These are phyloP conservation scores for Solanum chacoense DNA, from an alignment of 305 asterid genomes.

Conservation along the genomic window DNA sequence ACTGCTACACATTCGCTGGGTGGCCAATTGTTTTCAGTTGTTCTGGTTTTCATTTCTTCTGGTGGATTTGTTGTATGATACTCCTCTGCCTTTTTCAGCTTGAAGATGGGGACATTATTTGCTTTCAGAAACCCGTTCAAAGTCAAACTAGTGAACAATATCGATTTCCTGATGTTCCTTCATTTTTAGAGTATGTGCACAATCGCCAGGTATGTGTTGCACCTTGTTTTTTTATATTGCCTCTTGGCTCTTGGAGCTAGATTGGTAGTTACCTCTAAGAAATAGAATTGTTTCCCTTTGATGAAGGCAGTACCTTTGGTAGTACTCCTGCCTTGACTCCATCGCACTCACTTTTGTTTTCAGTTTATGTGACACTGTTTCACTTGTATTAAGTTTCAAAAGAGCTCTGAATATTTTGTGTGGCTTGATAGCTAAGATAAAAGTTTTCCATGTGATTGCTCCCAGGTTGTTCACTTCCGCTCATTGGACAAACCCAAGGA, in stretches of 20 bases:
- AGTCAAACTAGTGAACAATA: constrained; percentile 22
- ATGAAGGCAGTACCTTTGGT: background rate
- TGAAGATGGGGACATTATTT: constrained; percentile 62
- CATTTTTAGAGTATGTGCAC: constrained; percentile 47
- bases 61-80: background rate
- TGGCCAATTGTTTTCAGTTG: background rate
- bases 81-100: constrained; percentile 21
- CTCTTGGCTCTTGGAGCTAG: background rate
- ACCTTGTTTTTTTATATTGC: background rate
- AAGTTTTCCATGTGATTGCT: background rate
- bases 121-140: constrained; percentile 43
- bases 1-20: background rate
- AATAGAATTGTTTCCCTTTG: background rate
- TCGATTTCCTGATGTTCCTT: constrained; percentile 42
- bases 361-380: background rate
- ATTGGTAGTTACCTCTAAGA: background rate
- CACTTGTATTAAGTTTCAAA: background rate
- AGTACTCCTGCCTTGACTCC: background rate
- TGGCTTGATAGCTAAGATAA: background rate
- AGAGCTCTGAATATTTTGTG: background rate
- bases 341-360: background rate
- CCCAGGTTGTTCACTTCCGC: constrained; percentile 68
- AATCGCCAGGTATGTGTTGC: constrained; percentile 42
- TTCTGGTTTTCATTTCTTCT: constrained; percentile 2
- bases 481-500: constrained; percentile 73